Evolutionary conservation across 805 yeast species (phyloP), one percentile per base, ranked within the genome.

Genomic region (Yarrowia bubula): DNA sequence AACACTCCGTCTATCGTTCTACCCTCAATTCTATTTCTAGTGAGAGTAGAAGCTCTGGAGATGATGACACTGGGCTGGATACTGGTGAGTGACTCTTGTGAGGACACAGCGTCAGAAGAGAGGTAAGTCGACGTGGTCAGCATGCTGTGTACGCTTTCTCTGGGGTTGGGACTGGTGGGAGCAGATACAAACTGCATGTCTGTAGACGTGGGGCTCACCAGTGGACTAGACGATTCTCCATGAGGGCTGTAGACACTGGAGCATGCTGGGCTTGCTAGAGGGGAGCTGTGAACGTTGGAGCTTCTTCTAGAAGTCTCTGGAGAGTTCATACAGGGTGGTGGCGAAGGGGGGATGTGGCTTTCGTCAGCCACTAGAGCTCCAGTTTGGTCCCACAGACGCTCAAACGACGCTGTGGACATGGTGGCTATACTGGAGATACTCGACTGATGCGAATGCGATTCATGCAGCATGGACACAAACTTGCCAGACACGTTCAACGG

Each of bases 291-390:
- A 22, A 13, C 44, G 13, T 3, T 14, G 6, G 51, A 13, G 33
- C 37, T 10, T 5, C 28, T 22, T 5, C 28, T 22, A 5, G 28
- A 22, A 22, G 4, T 3, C 28, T 22, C 28, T 22, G 39, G 53
- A 32, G 39, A 32, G 41, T 13, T 35, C 41, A 48, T 22, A 22
- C 28, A n/a, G 11, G 41, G 2, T 13, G 57, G 57, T 1, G 57
- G 57, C 6, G 57, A 50, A 15, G 53, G 53, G 1, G 53, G 53
- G 15, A 47, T 35, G 57, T 50, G 57, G 32, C 17, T 50, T 7
- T 50, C 57, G 32, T 50, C 57, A 9, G 57, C 42, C 1, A 50
- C 57, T 17, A 50, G 42, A 13, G 57, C 57, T 17, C 57, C 57
- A 6, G 57, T 35, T 41, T 50, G 42, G 57, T 35, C 57, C 57